These are phyloP conservation scores for Leccinum longicurvipes DNA, from an alignment of 768 basidiomycete genomes.

Conservation along the genomic window DNA sequence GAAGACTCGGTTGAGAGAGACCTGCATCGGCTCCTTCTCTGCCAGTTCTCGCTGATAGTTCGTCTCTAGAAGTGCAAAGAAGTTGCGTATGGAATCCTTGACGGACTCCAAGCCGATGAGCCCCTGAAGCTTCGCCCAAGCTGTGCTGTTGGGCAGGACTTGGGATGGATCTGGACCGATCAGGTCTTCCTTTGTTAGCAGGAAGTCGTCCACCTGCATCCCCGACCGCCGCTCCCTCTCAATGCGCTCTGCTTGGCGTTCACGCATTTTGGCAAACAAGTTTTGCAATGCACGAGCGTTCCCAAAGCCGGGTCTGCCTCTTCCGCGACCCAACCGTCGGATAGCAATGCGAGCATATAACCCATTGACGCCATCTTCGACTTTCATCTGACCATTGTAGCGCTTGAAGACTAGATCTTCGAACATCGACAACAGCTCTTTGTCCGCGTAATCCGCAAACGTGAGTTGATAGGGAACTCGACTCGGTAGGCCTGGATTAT, in stretches of 20 bases:
- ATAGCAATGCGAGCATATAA: conserved; percentile 56
- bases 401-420: conserved; percentile 43
- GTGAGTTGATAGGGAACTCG: conserved; percentile 60
- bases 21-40: conserved; percentile 49
- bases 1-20: conserved; percentile 65
- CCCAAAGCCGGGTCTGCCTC: conserved; percentile 60
- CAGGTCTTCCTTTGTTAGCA: conserved; percentile 51
- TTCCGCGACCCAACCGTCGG: conserved; percentile 58
- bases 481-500: conserved; percentile 67
- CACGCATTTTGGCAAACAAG: conserved; percentile 43
- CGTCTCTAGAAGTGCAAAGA: conserved; percentile 45
- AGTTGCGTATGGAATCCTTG: conserved; percentile 51
- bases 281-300: conserved; percentile 65
- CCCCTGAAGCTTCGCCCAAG: conserved; percentile 51
- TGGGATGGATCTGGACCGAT: conserved; percentile 63
- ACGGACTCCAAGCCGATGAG: conserved; percentile 57
- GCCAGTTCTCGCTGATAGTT: conserved; percentile 61
- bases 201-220: conserved; percentile 44
- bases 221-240: conserved; percentile 41
- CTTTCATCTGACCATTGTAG: conserved; percentile 49
- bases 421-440: conserved; percentile 54
- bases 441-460: conserved; percentile 61
- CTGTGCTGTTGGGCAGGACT: conserved; percentile 41
- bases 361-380: conserved; percentile 55
- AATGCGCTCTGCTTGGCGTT: conserved; percentile 54